Base-by-base conservation (phyloP, 169 alveolate species). In the Babesia ovata region DNA sequence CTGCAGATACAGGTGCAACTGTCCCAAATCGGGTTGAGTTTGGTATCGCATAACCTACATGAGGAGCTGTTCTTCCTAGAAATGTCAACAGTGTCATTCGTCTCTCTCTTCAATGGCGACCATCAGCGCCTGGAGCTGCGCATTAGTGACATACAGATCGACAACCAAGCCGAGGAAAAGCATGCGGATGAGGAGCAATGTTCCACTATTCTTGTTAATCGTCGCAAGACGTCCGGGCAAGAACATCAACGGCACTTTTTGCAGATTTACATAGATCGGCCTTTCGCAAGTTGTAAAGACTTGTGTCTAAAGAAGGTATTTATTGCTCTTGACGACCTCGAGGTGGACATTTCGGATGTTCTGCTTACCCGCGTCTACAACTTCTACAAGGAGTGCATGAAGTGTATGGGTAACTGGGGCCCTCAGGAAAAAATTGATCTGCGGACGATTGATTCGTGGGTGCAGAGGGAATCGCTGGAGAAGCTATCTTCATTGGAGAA, bases 51-150 rank as follows among this genome's bases (percentile, higher is more conserved):
- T 56, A 77, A 82, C 39, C 70, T 87, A 69, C 90, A 90, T 48
- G 95, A 92, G 84, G 96, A 92, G 74, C 85, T 92, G 16, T 83
- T 92, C 72, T 92, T 91, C 79, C 84, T 91, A 29, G 96, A 92
- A 49, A 50, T 92, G 74, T 86, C 93, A 16, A 90, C 86, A 50
- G 71, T 90, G 63, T 84, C 91, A 69, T 78, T 88, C 26, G 76
- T 91, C 24, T 84, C 86, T 57, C 85, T 82, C 72, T 87, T 83
- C 86, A 87, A 90, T 50, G 93, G 91, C 46, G 96, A 92, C 63
- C 78, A 90, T 56, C 95, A 92, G 85, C 79, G 88, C 29, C 84
- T 92, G 44, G 91, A 87, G 46, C 69, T 92, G 9, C 85, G 91
- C 70, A 86, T 92, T 42, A 84, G 91, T 22, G 95, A 91, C 66